Evolutionary conservation across 2,329 filamentous ascomycete genomes (phyloP), one percentile per base, ranked within the genome.

Genomic region (Microcyclosporella mali): DNA sequence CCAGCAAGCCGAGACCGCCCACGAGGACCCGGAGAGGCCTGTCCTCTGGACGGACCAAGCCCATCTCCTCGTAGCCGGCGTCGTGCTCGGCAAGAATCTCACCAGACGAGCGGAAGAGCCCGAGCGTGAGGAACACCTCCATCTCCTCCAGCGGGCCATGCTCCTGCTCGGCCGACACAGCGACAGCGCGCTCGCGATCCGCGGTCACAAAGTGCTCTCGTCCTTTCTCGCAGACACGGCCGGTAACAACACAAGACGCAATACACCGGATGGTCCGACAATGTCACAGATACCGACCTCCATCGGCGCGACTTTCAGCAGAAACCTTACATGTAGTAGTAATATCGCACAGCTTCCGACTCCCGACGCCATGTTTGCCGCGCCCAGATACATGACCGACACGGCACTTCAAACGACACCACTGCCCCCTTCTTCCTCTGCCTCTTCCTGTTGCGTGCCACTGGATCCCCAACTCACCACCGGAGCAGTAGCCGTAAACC

Each of bases 51-150:
- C 15, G 12, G 33, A 31, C 11, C 42, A 45, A 31, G 37, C 42
- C 10, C 37, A 40, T 16, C 25, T 43, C 14, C 40, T 39, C 4
- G 40, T 35, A 6, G 44, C 44, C 7, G 44, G 34, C 8, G 40
- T 47, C 2, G 40, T 36, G 6, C 14, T 47, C 2, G 40, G 44
- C 32, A 36, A 43, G 12, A 35, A 47, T 32, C 10, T 40, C n/a
- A 43, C 36, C 27, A 30, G 43, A 19, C 40, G 44, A 15, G 8
- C 16, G 10, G 15, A 35, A 33, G 40, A 47, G n/a, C 21, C 40
- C 8, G 44, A 47, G 33, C 32, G 30, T 11, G 12, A n/a, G 7
- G 36, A 43, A 31, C 33, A 43, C 18, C 10, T 29, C 3, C 8
- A 9, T 9, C 21, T 43, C 17, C 27, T 43, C 19, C 40, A 47